Evolutionary conservation across 1,284 basidiomycete genomes (phyloP).

Genomic region (Rhodofomes roseus): DNA sequence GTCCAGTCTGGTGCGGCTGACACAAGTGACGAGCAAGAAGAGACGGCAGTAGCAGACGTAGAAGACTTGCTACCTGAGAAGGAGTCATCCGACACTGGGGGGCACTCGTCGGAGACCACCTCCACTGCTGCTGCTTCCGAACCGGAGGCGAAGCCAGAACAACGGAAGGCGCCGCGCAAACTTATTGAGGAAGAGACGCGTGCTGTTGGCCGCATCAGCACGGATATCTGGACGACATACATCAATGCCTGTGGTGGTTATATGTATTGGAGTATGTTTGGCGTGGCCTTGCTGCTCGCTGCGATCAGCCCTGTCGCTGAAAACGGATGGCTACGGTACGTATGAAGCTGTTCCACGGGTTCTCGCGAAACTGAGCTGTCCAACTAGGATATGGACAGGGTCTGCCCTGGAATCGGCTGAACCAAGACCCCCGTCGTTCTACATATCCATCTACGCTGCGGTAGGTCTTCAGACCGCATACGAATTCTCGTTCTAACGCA

Average conservation of each 20-base stretch:
- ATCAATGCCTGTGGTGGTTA: constrained; percentile 64
- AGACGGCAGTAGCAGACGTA: constrained; percentile 18
- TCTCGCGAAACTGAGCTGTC: neutral
- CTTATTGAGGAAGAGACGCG: constrained; percentile 89
- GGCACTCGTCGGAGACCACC: constrained; percentile 44
- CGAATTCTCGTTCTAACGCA: neutral
- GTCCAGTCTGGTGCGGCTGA: constrained; percentile 58
- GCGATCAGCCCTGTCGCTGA: constrained; percentile 76
- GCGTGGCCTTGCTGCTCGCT: constrained; percentile 53
- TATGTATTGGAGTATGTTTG: constrained; percentile 75
- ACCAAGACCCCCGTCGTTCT: constrained; percentile 59
- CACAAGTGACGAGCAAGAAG: constrained; percentile 33
- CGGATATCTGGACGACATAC: constrained; percentile 81
- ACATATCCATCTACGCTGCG: constrained; percentile 73
- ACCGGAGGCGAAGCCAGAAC: constrained; percentile 41
- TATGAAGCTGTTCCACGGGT: neutral
- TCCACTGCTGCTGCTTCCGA: constrained; percentile 40
- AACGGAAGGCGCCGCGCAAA: constrained; percentile 74
- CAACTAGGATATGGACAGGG: constrained; percentile 62
- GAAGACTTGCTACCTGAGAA: constrained; percentile 20
- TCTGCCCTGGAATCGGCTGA: constrained; percentile 34
- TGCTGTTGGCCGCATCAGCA: constrained; percentile 78
- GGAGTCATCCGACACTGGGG: constrained; percentile 20
- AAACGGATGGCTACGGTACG: constrained; percentile 79
- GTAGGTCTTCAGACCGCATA: constrained; percentile 31